A percentile compares a stretch with the other conserved stretches of the same genome.
phyloP scores from a whole-genome alignment of 2,329 filamentous ascomycete species.

The Claviceps africana region DNA sequence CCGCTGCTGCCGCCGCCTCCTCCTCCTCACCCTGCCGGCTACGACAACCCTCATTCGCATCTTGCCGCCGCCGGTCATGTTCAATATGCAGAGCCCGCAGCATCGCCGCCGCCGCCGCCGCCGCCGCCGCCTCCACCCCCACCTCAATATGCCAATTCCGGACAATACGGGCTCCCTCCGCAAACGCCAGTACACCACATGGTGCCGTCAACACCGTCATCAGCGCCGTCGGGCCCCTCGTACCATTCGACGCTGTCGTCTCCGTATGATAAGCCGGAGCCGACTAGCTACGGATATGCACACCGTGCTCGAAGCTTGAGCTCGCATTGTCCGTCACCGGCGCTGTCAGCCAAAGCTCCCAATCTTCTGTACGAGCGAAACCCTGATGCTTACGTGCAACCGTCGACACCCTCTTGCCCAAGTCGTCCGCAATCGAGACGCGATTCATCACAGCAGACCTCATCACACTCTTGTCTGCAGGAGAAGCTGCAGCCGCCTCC shows the following conservation, averaged over 20 bases:
- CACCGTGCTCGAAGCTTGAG: conserved; percentile 15
- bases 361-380: conserved; percentile 23
- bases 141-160: conserved; percentile 16
- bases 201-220: conserved; percentile 5
- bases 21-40: conserved; percentile 12
- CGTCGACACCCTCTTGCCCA: conserved; percentile 21
- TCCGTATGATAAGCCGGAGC: conserved; percentile 25
- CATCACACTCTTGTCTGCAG: not conserved
- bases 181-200: conserved; percentile 17
- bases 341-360: conserved; percentile 14
- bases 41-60: conserved; percentile 15
- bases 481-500: not conserved
- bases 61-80: conserved; percentile 15
- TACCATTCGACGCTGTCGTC: conserved; percentile 25
- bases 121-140: conserved; percentile 12
- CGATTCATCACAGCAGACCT: conserved; percentile 11
- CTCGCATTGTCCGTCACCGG: conserved; percentile 18
- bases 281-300: conserved; percentile 23
- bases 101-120: not conserved
- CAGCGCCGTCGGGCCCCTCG: conserved; percentile 15
- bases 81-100: conserved; percentile 20
- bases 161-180: conserved; percentile 22
- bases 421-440: conserved; percentile 15
- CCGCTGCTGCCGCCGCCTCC: not conserved
- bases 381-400: conserved; percentile 24